Evolutionary conservation across 768 basidiomycete species (phyloP), one percentile per base, ranked within the genome.

Genomic region (Antrodiella citrinella): DNA sequence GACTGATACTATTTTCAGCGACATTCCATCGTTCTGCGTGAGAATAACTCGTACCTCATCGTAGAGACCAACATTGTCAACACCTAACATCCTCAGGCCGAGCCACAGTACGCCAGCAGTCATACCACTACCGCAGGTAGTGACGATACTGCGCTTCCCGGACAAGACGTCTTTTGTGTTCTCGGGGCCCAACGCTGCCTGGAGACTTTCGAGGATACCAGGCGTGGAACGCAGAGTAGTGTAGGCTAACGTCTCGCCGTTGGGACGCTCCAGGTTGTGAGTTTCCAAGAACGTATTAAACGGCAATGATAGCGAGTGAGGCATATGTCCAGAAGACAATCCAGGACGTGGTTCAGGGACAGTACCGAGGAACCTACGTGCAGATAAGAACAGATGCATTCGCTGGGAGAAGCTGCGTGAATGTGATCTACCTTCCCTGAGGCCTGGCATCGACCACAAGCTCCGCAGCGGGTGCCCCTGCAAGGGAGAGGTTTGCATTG

Each of bases 101-200:
- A 97, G 73, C 94, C 96, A 97, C 4, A 97, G 73, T 12, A 97
- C 73, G 2, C 80, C 90, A 10, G 95, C 95, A n/a, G 94, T 96
- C 95, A 99, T 97, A 41, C 95, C 95, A 62, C 91, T 95, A 46
- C 95, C 95, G 69, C 95, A 99, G 51, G 76, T 86, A 11, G 86
- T 80, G 4, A 84, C 76, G 24, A 94, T 78, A 19, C 72, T 62
- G 47, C 76, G 71, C 53, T 80, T 67, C 15, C 87, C 88, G 10
- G 72, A 64, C 42, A 86, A 67, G 9, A 94, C 70, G 39, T 72
- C 62, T n/a, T 78, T 66, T 23, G 77, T 72, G 51, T 74, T 65
- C 48, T 78, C 74, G 35, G 65, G 57, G 25, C 91, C 88, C 25
- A 96, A 66, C 15, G 78, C 74, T n/a, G 76, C 66, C 30, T 75